Evolutionary conservation across 148 eudicot genomes (phyloP), one percentile per base, ranked within the genome.

Genomic region (Talinum fruticosum): DNA sequence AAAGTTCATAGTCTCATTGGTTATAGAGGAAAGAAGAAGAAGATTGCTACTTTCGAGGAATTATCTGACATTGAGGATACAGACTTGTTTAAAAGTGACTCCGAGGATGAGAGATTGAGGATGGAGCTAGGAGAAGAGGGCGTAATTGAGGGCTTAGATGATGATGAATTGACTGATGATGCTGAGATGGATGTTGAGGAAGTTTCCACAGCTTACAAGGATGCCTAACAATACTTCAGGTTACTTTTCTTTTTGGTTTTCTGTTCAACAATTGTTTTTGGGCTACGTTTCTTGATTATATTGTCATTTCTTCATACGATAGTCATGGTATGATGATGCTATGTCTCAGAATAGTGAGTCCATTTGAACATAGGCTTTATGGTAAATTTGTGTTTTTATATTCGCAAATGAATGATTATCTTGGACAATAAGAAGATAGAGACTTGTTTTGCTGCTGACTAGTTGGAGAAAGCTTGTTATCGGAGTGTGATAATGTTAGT

Each of bases 141-240:
- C 24, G 81, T 75, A 49, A 38, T 83, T 54, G 70, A 61, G 72
- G 79, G 76, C 73, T 81, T 87, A 45, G 87, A 86, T 64, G 89
- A 80, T 77, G 87, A 41, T 75, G 77, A 74, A 38, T 61, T 78
- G 62, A n/a, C 62, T 2, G 83, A 83, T 65, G 87, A 82, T 45
- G 85, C 87, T 77, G 98, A 90, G 84, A 92, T 94, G 97, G 98
- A 92, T 74, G 73, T 94, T 75, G 91, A 82, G 18, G 98, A 92
- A 79, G 80, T 94, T 82, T 81, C 59, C 74, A 78, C 78, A 32
- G 93, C 88, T 69, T 90, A 92, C 82, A 81, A 86, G 73, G 87
- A 88, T 49, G 79, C 37, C 29, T 86, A 77, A 81, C 57, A 41
- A 69, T 77, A 10, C 41, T 57, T 79, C 69, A 77, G 87, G 83